Base-by-base conservation (phyloP, 2,329 filamentous ascomycete species). In the Thielaviopsis ethacetica region DNA sequence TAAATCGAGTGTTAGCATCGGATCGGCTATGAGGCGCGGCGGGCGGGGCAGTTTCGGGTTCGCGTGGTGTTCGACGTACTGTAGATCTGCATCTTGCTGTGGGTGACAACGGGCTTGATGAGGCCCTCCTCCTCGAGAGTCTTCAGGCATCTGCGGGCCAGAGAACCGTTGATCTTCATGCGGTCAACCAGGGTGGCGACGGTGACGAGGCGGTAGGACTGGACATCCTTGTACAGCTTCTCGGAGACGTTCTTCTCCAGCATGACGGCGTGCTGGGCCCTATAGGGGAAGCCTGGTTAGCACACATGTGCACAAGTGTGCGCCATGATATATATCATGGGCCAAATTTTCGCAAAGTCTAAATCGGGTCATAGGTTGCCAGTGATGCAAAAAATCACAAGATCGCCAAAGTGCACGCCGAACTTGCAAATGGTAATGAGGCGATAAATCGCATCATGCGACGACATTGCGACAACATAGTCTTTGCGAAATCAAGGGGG, bases 161-260 rank as follows among this genome's bases (percentile, higher is more conserved):
- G 81, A 69, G 89, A 95, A 72, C 93, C 94, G 82, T 98, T 98
- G 83, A 98, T 94, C 90, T 98, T 98, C 77, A 98, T 84, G 77
- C 93, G 85, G 79, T 98, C 93, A 83, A 98, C 93, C 71, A 98
- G 90, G 70, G 89, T 91, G 71, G 93, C 91, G 71, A 97, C 87
- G 73, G 93, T 97, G 79, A 98, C 90, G 76, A 98, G 90, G 73
- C 93, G 90, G 87, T 97, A 98, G 66, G 93, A 96, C 79, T 97
- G 93, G 71, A 98, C 94, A 84, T 98, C 93, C 83, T 98, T 98
- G 83, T 95, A 87, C 76, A 98, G 90, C 83, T 94, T 95, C 79
- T 98, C 93, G 68, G 86, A 87, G 73, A 86, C 95, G 78, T 81
- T 73, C 85, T 98, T 98, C 83, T 98, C 93, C 79, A 98, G 89